Conservation (phyloP, 805 yeast genomes). For the Metschnikowia kofuensis region DNA sequence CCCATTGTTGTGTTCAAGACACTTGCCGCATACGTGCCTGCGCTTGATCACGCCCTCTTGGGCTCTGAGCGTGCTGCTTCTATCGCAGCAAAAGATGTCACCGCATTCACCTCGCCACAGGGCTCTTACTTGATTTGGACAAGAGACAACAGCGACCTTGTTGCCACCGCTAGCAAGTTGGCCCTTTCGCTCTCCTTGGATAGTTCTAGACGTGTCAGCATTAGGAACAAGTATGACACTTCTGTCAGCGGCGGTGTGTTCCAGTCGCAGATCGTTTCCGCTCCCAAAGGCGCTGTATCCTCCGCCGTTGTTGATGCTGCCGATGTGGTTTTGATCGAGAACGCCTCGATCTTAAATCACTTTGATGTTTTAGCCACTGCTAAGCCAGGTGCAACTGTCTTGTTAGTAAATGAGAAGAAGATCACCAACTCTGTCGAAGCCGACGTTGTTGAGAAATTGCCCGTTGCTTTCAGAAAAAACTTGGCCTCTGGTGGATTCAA, state of each 20-base stretch:
- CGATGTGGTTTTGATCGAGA: constrained; percentile 63
- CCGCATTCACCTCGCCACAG: constrained; percentile 42
- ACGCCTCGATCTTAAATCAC: constrained; percentile 48
- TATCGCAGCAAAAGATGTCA: constrained; percentile 12
- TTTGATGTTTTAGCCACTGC: constrained; percentile 65
- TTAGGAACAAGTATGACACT: constrained; percentile 72
- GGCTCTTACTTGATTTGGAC: constrained; percentile 62
- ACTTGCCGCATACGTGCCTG: constrained; percentile 39
- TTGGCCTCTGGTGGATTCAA: constrained; percentile 52
- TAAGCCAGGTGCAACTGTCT: constrained; percentile 48
- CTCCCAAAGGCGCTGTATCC: constrained; percentile 8
- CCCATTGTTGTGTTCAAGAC: constrained; percentile 50
- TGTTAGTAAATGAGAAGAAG: constrained; percentile 42
- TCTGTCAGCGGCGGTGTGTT: constrained; percentile 68
- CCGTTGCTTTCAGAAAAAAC: constrained; percentile 49
- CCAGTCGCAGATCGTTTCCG: constrained; percentile 58
- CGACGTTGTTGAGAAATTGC: constrained; percentile 52
- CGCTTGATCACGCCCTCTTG: constrained; percentile 26
- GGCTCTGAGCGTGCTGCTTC: constrained; percentile 16
- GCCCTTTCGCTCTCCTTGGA: constrained; percentile 70
- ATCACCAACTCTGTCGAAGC: constrained; percentile 39
- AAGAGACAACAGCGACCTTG: constrained; percentile 56
- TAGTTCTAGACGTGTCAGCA: constrained; percentile 47
- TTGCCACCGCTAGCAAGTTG: constrained; percentile 57
- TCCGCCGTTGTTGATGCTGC: constrained; percentile 49